Conservation (phyloP, 306 rosid species). For the Heteromeles arbutifolia region DNA sequence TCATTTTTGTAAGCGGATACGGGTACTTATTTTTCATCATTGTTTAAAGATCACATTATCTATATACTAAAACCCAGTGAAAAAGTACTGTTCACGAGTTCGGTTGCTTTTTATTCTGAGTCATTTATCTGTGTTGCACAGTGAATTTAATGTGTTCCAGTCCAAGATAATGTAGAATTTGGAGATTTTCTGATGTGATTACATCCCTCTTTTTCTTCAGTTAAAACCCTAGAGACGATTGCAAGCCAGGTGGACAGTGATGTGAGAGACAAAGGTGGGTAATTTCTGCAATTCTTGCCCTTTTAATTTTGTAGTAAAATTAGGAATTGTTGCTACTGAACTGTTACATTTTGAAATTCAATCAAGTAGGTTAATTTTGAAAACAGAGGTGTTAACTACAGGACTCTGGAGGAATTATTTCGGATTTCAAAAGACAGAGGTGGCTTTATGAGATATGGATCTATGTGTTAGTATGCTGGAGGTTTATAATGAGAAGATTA, state of each 20-base stretch:
- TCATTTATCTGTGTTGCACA: no score
- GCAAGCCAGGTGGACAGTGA: background rate
- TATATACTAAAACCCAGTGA: no score
- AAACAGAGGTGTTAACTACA: slow-evolving; percentile 88
- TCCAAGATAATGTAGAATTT: background rate
- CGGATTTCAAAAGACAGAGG: slow-evolving; percentile 59
- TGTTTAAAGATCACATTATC: no score
- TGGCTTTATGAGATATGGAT: slow-evolving; percentile 63
- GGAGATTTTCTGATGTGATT: background rate
- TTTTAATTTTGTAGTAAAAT: background rate
- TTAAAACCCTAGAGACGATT: slow-evolving; percentile 9
- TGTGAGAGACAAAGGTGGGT: slow-evolving; percentile 1
- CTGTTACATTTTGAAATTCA: background rate
- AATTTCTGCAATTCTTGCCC: background rate
- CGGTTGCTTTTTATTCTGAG: no score
- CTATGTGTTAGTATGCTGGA: slow-evolving; percentile 92
- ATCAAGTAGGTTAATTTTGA: no score
- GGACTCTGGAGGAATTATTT: slow-evolving; percentile 82
- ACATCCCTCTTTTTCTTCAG: background rate
- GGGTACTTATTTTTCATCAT: no score
- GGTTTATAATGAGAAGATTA: slow-evolving; percentile 89
- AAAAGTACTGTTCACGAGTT: no score
- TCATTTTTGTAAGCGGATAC: no score
- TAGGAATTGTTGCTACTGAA: background rate
- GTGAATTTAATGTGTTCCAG: no score